Conservation (phyloP, 306 rosid species). For the Cucumis cinereus region DNA sequence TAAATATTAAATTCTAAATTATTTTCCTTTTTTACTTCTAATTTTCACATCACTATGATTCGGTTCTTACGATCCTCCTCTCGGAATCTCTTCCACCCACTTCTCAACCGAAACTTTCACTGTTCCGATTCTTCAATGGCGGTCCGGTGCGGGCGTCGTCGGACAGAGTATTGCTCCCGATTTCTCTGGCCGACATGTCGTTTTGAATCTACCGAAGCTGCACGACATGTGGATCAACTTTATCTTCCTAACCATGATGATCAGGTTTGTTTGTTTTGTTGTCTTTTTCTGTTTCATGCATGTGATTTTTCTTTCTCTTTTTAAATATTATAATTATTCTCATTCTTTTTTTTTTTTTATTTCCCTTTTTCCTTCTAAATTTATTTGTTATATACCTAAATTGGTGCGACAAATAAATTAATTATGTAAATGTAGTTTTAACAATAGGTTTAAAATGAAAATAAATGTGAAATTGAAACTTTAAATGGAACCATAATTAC, state of each 20-base stretch:
- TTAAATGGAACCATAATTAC: no score
- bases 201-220: not conserved
- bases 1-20: not conserved
- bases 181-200: not conserved
- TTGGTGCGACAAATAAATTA: no score
- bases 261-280: not conserved
- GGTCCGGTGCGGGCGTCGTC: not conserved
- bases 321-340: not conserved
- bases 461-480: no score
- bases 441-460: no score
- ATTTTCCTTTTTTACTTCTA: no score
- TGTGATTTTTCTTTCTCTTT: no score
- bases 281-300: not conserved
- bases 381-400: no score
- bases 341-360: no score
- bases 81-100: not conserved
- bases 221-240: not conserved
- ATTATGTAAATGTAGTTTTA: no score
- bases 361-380: no score
- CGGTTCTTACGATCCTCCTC: not conserved
- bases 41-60: not conserved
- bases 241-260: not conserved
- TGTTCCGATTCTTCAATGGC: not conserved
- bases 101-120: not conserved
- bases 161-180: no score